Percentiles rank a stretch among this genome's conserved stretches.
These are phyloP conservation scores for Shiraia sp. DNA, from an alignment of 2,329 filamentous ascomycete genomes.

Conservation along the genomic window DNA sequence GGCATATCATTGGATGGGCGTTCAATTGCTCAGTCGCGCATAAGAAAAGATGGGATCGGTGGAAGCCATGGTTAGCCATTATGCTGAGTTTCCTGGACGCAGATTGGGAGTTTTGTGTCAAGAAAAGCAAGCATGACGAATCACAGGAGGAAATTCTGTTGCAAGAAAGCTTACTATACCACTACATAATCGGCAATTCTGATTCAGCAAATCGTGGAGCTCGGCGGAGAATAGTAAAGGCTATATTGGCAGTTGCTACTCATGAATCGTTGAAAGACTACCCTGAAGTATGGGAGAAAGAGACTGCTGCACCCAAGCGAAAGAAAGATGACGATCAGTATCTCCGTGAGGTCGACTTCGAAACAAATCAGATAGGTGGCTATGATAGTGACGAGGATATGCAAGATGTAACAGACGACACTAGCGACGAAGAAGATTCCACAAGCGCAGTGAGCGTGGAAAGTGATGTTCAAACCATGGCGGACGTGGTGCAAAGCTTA, in stretches of 20 bases:
- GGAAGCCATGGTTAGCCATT: conserved; percentile 78
- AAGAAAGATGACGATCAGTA: conserved; percentile 58
- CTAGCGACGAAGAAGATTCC: conserved; percentile 9
- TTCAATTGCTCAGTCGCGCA: conserved; percentile 83
- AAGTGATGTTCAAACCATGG: conserved; percentile 1
- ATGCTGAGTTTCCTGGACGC: conserved; percentile 77
- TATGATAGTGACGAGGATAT: conserved; percentile 48
- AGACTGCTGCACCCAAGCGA: conserved; percentile 56
- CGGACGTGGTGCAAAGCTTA: conserved; percentile 30
- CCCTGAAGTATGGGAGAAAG: conserved; percentile 69
- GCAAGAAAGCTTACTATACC: conserved; percentile 61
- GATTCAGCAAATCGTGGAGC: conserved; percentile 42
- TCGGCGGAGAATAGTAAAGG: conserved; percentile 62
- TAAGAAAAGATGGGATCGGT: conserved; percentile 76
- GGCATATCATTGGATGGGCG: conserved; percentile 86
- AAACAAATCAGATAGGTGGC: conserved; percentile 60
- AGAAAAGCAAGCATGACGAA: conserved; percentile 25
- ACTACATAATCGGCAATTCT: conserved; percentile 57
- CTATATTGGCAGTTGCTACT: conserved; percentile 69
- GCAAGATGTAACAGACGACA: conserved; percentile 18
- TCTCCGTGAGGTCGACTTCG: conserved; percentile 62
- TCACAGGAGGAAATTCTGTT: conserved; percentile 38
- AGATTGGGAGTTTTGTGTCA: conserved; percentile 65
- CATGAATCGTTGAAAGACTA: conserved; percentile 59
- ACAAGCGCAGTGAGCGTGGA: neutral